Base-by-base conservation (phyloP, 768 basidiomycete genomes). In the Rhodosporidiobolus odoratus region DNA sequence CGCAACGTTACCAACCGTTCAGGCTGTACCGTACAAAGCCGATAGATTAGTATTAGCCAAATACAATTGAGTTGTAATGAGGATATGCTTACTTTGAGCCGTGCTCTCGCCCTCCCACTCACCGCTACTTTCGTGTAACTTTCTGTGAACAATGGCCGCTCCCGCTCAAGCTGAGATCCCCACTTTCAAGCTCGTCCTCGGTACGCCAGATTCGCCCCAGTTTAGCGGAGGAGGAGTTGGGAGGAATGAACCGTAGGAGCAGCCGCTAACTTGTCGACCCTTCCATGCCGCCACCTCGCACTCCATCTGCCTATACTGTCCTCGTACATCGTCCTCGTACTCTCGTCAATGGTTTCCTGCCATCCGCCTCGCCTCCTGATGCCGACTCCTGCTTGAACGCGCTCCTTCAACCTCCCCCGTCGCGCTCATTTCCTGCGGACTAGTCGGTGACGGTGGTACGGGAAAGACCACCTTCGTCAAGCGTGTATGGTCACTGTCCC, bases 121-220 rank as follows among this genome's bases (percentile, higher is more conserved):
- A 4, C 34, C 41, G 30, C 23, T 43, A 7, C 56, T 63, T 40
- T 27, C 48, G 15, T 40, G 30, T 21, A 41, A 41, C 58, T 43
- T 47, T 23, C 25, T 19, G 25, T 9, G 15, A 50, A 61, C 19
- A 15, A 74, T 74, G 68, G 58, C 73, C 48, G 68, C 61, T n/a
- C 48, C 62, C 32, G 62, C 62, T 32, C 45, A 63, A 30, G n/a
- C 71, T 23, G 65, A 68, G 41, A 82, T 94, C 76, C 93, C 96
- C 45, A 91, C 92, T 67, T 99, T 98, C 86, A 99, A 99, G 83
- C 92, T 99, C 80, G 95, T 98, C 71, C 91, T 98, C 75, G 94
- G 94, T 94, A 79, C 78, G 89, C 83, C 61, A 65, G 75, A 0
- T 1, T 13, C 30, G 34, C 57, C 23, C 19, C 5, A 47, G n/a